Conservation (phyloP, 805 yeast genomes). For the Cyberlindnera misumaiensis region DNA sequence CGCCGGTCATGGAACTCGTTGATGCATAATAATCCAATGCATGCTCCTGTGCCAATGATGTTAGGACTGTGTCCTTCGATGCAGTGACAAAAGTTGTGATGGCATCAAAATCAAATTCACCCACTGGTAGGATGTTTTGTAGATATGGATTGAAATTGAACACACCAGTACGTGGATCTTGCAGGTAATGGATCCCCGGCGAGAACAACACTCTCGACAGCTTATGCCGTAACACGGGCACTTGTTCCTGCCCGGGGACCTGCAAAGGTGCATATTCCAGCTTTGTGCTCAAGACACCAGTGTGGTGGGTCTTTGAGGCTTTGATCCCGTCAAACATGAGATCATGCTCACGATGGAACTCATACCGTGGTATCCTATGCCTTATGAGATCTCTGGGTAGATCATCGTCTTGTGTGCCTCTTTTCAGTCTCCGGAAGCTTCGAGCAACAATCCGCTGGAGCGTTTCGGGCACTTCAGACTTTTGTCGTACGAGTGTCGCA, state of each 20-base stretch:
- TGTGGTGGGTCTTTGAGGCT: neutral
- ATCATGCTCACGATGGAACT: neutral
- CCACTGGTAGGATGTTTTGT: slow-evolving; percentile 50
- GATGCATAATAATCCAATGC: slow-evolving; percentile 54
- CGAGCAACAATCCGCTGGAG: no score
- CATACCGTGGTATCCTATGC: neutral
- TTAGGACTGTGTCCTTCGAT: slow-evolving; percentile 51
- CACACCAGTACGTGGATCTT: slow-evolving; percentile 71
- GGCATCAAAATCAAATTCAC: slow-evolving; percentile 57
- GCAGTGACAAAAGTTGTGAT: slow-evolving; percentile 58
- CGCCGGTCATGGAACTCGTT: slow-evolving; percentile 81
- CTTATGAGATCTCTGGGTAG: no score
- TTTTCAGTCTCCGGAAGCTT: no score
- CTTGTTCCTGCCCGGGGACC: slow-evolving; percentile 8
- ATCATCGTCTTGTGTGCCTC: no score
- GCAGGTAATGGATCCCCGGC: slow-evolving; percentile 72
- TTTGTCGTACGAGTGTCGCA: neutral
- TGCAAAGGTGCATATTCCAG: slow-evolving; percentile 8
- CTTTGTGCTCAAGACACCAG: neutral
- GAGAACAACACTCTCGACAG: slow-evolving; percentile 69
- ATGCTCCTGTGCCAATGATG: slow-evolving; percentile 36
- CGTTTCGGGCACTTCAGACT: no score
- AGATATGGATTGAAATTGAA: slow-evolving; percentile 62
- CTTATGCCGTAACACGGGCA: slow-evolving; percentile 56
- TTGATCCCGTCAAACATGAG: neutral